Evolutionary conservation across 208 protist genomes (phyloP).

Genomic region (Spongospora subterranea): DNA sequence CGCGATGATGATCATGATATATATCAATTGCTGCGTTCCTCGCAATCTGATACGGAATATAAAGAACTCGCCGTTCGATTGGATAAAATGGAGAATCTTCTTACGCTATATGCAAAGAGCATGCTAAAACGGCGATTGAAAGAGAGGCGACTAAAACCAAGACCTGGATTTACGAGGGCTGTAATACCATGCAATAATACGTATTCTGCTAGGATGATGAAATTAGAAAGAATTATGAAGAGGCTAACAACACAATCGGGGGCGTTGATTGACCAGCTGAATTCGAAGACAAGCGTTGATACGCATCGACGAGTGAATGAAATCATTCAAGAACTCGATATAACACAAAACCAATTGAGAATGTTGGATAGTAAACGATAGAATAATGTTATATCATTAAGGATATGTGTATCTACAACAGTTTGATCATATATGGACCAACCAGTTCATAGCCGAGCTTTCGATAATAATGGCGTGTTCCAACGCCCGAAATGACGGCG

Average conservation of each 20-base stretch:
- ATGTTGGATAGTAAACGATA: too few species aligned
- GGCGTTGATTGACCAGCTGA: background rate
- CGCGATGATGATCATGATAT: too few species aligned
- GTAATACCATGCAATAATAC: background rate
- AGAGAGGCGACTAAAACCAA: background rate
- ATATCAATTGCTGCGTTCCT: background rate
- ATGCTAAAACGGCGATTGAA: background rate
- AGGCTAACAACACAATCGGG: background rate
- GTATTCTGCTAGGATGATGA: background rate
- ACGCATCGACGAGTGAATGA: background rate
- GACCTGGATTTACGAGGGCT: background rate
- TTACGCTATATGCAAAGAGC: background rate
- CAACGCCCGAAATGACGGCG: constrained; percentile 95
- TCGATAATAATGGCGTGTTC: constrained; percentile 95
- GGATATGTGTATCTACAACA: constrained; percentile 64
- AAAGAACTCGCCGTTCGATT: background rate
- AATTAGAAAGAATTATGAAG: background rate
- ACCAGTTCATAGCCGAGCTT: constrained; percentile 88
- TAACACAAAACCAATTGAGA: background rate
- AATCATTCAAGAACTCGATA: background rate
- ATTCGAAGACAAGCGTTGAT: background rate
- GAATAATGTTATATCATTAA: too few species aligned
- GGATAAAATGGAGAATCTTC: background rate
- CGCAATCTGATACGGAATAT: background rate
- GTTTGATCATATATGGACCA: constrained; percentile 75